These are phyloP conservation scores for Chrysanthemum makinoi DNA, from an alignment of 129 eudicot genomes.

Conservation along the genomic window DNA sequence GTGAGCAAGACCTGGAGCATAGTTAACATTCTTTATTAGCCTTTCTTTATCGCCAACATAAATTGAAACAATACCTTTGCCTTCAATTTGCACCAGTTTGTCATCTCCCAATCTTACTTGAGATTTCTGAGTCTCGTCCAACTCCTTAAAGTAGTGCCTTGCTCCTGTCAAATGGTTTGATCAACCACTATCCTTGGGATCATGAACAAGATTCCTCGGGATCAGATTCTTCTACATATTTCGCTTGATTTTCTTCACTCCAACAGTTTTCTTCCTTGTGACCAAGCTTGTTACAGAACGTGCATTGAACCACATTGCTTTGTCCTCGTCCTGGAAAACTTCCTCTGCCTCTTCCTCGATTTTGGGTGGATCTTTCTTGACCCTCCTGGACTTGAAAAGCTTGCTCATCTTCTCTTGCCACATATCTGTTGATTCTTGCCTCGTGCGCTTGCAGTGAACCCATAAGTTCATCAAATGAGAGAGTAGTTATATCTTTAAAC, in stretches of 20 bases:
- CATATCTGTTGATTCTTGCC: too few relatives aligned
- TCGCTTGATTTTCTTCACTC: background rate
- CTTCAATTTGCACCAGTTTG: conserved; percentile 14
- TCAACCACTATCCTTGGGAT: conserved; percentile 8
- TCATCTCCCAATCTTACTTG: conserved; percentile 22
- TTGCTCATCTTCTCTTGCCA: too few relatives aligned
- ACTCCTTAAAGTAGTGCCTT: background rate
- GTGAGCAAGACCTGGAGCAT: conserved; percentile 16
- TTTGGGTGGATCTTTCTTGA: too few relatives aligned
- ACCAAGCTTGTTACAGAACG: conserved; percentile 7
- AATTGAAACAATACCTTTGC: conserved; percentile 1
- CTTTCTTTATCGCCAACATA: background rate
- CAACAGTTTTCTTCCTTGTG: conserved; percentile 3
- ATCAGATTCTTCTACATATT: conserved; percentile 9
- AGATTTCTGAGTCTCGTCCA: conserved; percentile 5
- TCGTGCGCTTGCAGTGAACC: too few relatives aligned
- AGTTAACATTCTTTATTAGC: conserved; percentile 6
- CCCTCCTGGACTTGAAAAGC: too few relatives aligned
- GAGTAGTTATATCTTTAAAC: too few relatives aligned
- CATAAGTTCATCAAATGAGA: too few relatives aligned
- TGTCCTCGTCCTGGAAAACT: background rate
- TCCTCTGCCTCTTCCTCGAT: background rate
- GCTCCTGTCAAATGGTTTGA: too few relatives aligned
- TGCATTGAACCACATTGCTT: background rate
- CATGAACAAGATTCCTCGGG: background rate